Conservation (phyloP, 1,284 basidiomycete genomes). For the Hortiboletus rubellus region DNA sequence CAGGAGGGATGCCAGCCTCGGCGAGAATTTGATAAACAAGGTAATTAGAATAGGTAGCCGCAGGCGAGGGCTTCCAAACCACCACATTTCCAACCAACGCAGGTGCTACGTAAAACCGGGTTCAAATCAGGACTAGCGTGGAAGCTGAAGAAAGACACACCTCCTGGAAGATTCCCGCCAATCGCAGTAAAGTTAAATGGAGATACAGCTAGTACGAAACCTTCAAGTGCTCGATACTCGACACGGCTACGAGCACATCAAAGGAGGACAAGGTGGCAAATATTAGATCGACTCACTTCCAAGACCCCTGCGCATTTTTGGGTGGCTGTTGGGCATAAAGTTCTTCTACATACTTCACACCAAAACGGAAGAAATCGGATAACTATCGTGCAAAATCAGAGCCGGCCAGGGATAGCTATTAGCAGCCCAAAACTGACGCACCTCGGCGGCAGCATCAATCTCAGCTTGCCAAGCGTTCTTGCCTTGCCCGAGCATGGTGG, state of each 20-base stretch:
- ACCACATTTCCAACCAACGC: constrained; percentile 94
- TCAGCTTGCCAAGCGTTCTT: constrained; percentile 99
- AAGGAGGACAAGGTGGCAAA: background rate
- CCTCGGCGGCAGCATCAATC: constrained; percentile 98
- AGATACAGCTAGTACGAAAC: constrained; percentile 95
- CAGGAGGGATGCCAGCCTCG: constrained; percentile 92
- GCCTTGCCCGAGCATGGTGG: constrained; percentile 97
- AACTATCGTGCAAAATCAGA: constrained; percentile 49
- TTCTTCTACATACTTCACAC: constrained; percentile 96
- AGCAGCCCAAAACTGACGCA: constrained; percentile 35
- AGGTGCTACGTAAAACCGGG: constrained; percentile 55
- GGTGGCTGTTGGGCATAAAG: constrained; percentile 89
- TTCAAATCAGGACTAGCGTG: constrained; percentile 1
- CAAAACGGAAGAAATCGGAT: constrained; percentile 94
- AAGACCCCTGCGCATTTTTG: constrained; percentile 83
- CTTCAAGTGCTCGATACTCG: constrained; percentile 96
- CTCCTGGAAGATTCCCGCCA: constrained; percentile 85
- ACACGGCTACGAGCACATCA: constrained; percentile 61
- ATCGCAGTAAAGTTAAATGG: constrained; percentile 99
- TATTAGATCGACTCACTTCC: constrained; percentile 74
- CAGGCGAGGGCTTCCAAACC: constrained; percentile 98
- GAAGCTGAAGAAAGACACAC: constrained; percentile 40
- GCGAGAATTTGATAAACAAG: constrained; percentile 88
- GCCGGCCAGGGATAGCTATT: background rate
- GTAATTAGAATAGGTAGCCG: constrained; percentile 95